Evolutionary conservation across 2,329 filamentous ascomycete species (phyloP), one percentile per base, ranked within the genome.

Genomic region (Podosphaera aphanis): DNA sequence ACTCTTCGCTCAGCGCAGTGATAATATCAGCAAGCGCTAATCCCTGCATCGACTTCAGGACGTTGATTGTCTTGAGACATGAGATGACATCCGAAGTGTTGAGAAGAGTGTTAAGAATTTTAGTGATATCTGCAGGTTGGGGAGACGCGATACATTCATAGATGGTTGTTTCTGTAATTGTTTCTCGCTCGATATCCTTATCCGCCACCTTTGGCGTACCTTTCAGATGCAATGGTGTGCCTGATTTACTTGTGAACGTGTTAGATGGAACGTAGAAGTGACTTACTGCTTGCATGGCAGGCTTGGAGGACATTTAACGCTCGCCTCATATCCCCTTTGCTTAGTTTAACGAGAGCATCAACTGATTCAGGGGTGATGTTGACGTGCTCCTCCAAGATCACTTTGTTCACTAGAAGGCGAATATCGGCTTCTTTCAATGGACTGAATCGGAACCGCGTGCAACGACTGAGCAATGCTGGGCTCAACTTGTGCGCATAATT

Each of bases 401-500:
- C 90, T 60, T 81, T 79, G 59, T 94, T 84, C 6, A 98, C 85
- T 45, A 95, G 62, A 1, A 73, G 69, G 44, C 83, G 69, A 49
- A 98, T 94, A 59, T 95, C 90, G 5, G 62, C 67, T 56, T 93
- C 83, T 61, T 93, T 93, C 46, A 98, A 66, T 10, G 90, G 90
- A 53, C 83, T 93, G 63, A 98, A 98, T 27, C 90, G 71, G 62
- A 98, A 98, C 33, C 90, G 70, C 8, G 90, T 98, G 64, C 90
- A 98, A 56, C 90, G 71, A 43, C 88, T 95, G 45, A 98, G 68
- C 38, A 98, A 68, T 0, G 90, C 90, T 0, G 90, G 88, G 11
- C 84, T 92, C 35, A 98, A 75, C 63, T 98, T 98, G 66, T 98
- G 90, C 25, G 90, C 90, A 63, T 98, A 98, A 64, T 98, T 98